Conservation (phyloP, 192 early-diverging fungal species). For the Podila verticillata region DNA sequence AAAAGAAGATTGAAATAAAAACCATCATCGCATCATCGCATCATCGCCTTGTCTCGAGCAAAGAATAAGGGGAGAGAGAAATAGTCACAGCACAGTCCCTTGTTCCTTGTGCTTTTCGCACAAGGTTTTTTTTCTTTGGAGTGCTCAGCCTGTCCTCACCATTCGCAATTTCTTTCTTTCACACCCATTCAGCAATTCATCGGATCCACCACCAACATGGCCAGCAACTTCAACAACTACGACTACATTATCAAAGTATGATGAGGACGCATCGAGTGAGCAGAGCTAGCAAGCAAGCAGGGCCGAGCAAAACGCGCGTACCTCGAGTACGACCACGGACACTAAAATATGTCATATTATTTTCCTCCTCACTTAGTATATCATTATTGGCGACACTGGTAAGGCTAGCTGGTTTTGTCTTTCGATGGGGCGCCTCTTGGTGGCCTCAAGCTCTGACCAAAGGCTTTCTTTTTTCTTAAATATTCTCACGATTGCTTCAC, state of each 20-base stretch:
- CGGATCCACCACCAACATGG: slow-evolving; percentile 13
- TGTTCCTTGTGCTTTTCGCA: too few relatives aligned
- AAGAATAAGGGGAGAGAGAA: too few relatives aligned
- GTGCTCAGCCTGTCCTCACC: too few relatives aligned
- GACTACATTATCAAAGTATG: slow-evolving; percentile 73
- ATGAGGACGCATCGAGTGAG: not conserved
- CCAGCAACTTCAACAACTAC: slow-evolving; percentile 58
- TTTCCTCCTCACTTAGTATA: slow-evolving; percentile 64
- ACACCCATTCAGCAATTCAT: not conserved
- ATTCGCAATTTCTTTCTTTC: too few relatives aligned
- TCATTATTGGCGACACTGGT: slow-evolving; percentile 87
- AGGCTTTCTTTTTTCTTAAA: too few relatives aligned
- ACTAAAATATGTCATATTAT: not conserved
- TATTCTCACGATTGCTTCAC: not conserved
- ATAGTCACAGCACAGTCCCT: too few relatives aligned
- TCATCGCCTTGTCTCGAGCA: too few relatives aligned
- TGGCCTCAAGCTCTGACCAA: not conserved
- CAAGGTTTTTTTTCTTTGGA: too few relatives aligned
- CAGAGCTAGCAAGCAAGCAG: too few relatives aligned
- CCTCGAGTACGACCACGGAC: too few relatives aligned
- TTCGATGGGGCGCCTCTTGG: not conserved
- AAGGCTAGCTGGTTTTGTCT: slow-evolving; percentile 7
- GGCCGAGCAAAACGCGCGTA: too few relatives aligned
- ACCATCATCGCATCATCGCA: too few relatives aligned
- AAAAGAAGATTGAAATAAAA: not conserved